Evolutionary conservation across 2,329 filamentous ascomycete genomes (phyloP).

Genomic region (Pyrenophora seminiperda): DNA sequence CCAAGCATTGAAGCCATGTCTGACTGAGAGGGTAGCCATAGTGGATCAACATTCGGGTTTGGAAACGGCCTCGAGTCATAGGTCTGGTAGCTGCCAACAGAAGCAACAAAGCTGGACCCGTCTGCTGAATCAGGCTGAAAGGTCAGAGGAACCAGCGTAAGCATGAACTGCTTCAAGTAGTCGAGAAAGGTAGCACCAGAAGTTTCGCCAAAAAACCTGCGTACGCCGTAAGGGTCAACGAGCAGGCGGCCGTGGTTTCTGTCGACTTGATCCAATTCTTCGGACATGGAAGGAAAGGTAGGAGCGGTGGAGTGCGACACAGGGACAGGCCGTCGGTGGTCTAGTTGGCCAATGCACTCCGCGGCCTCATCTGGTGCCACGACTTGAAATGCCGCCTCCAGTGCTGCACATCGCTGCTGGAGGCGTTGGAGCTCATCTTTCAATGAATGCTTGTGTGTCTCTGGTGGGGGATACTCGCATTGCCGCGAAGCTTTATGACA

Average conservation of each 20-base stretch:
- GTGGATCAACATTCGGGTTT: conserved; percentile 31
- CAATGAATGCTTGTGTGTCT: conserved; percentile 24
- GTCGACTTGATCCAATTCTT: conserved; percentile 10
- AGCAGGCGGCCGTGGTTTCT: conserved; percentile 26
- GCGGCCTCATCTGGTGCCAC: conserved; percentile 23
- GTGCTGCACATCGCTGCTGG: conserved; percentile 25
- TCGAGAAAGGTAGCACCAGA: conserved; percentile 37
- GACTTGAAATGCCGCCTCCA: conserved; percentile 25
- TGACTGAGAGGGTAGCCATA: conserved; percentile 30
- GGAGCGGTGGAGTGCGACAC: conserved; percentile 10
- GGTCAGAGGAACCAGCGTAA: conserved; percentile 26
- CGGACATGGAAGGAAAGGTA: conserved; percentile 13
- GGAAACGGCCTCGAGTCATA: conserved; percentile 36
- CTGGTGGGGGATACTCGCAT: conserved; percentile 32
- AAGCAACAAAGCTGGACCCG: conserved; percentile 27
- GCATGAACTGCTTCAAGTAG: conserved; percentile 34
- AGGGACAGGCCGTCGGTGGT: conserved; percentile 12
- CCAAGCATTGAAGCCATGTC: conserved; percentile 31
- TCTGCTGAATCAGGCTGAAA: conserved; percentile 22
- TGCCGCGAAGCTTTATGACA: conserved; percentile 24
- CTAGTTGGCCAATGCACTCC: conserved; percentile 19
- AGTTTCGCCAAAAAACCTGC: conserved; percentile 31
- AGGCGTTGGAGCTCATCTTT: conserved; percentile 32
- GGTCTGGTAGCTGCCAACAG: conserved; percentile 35
- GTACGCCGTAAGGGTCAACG: conserved; percentile 22